phyloP scores from a whole-genome alignment of 208 protist genomes.

The Leishmania aethiopica region DNA sequence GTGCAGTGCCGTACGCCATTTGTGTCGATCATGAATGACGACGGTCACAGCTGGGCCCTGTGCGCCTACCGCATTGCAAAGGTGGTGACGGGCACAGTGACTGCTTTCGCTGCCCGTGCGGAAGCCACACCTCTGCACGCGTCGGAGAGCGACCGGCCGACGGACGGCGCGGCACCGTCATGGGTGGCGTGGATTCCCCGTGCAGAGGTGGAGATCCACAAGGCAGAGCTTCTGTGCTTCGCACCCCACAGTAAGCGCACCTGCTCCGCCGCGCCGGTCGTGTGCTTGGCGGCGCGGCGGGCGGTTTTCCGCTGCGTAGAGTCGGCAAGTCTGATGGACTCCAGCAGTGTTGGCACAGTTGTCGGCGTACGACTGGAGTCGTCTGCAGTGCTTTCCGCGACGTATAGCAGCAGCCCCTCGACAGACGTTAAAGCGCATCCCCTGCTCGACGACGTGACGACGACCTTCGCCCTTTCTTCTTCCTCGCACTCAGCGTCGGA shows the following conservation, averaged over 20 bases:
- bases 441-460: background rate
- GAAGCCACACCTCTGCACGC: background rate
- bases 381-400: background rate
- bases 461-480: background rate
- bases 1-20: background rate
- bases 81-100: background rate
- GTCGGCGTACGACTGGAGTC: background rate
- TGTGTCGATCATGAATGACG: slow-evolving; percentile 1
- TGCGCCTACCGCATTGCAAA: background rate
- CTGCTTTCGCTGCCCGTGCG: background rate
- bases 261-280: background rate
- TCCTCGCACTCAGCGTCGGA: background rate
- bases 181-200: background rate
- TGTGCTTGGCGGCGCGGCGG: slow-evolving; percentile 1
- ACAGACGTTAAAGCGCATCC: background rate
- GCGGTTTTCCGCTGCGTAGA: background rate
- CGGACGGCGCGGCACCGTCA: background rate
- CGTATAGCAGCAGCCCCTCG: background rate
- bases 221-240: slow-evolving; percentile 25
- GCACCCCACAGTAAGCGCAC: background rate
- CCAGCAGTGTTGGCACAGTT: background rate
- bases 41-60: slow-evolving; percentile 27
- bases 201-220: slow-evolving; percentile 3
- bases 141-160: background rate
- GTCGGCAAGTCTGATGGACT: background rate